These are phyloP conservation scores for Metschnikowia orientalis DNA, from an alignment of 805 yeast genomes.

Conservation along the genomic window DNA sequence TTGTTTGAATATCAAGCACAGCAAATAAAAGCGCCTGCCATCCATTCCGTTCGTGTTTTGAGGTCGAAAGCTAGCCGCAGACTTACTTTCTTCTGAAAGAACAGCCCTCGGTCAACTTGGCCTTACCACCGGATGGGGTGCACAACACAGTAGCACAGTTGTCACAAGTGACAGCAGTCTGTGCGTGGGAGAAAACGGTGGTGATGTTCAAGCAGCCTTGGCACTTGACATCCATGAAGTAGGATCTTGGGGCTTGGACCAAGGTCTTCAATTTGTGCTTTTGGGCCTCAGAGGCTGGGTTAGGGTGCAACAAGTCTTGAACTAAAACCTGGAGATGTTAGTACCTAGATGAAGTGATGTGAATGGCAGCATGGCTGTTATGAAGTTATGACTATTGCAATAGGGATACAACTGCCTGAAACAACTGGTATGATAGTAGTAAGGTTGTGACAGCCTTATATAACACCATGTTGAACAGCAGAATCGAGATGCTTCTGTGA, in stretches of 20 bases:
- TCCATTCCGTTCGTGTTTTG: too few relatives aligned
- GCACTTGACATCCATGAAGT: conserved; percentile 41
- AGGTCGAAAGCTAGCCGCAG: too few relatives aligned
- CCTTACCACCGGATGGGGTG: conserved; percentile 42
- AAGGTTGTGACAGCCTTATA: neutral
- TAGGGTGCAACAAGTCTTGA: conserved; percentile 41
- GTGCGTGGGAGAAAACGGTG: conserved; percentile 41
- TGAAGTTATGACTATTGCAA: too few relatives aligned
- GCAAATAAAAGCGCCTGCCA: too few relatives aligned
- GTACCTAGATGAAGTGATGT: conserved; percentile 6
- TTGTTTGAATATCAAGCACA: conserved; percentile 7
- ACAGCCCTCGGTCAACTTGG: conserved; percentile 40
- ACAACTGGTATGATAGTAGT: neutral
- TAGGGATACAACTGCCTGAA: too few relatives aligned
- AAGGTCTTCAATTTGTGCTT: conserved; percentile 37
- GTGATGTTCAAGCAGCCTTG: conserved; percentile 40
- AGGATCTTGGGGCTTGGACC: conserved; percentile 40
- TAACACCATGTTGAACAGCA: neutral
- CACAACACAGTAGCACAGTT: conserved; percentile 38
- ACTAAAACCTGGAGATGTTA: conserved; percentile 33
- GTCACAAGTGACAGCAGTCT: conserved; percentile 41
- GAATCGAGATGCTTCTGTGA: too few relatives aligned
- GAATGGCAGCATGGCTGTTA: neutral
- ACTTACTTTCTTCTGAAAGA: conserved; percentile 41
- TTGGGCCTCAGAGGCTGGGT: conserved; percentile 35